A percentile compares a stretch with the other conserved stretches of the same genome.
Evolutionary conservation across 768 basidiomycete species (phyloP).

Genomic region (Auricularia heimuer): DNA sequence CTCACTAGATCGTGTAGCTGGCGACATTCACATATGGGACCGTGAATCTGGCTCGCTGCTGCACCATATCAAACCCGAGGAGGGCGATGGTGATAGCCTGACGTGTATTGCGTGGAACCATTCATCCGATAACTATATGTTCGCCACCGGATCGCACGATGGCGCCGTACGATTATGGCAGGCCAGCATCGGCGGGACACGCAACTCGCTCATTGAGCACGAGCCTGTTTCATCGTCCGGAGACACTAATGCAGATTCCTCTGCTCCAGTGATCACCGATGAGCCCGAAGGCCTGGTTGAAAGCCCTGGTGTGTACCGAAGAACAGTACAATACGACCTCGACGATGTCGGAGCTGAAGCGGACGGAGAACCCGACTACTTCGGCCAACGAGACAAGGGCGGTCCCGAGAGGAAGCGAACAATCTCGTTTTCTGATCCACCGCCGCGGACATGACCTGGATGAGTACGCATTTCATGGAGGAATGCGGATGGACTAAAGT

Average conservation of each 20-base stretch:
- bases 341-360: background rate
- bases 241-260: background rate
- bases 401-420: background rate
- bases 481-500: background rate
- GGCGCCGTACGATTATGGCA: slow-evolving; percentile 13
- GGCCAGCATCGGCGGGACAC: slow-evolving; percentile 3
- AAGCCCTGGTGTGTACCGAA: background rate
- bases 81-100: slow-evolving; percentile 10
- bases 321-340: background rate
- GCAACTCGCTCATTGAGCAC: slow-evolving; percentile 1
- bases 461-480: background rate
- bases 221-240: background rate
- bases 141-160: slow-evolving; percentile 12
- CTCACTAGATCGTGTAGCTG: slow-evolving; percentile 4
- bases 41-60: slow-evolving; percentile 12
- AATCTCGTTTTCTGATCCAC: background rate
- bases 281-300: background rate
- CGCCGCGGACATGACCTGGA: background rate
- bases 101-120: slow-evolving; percentile 15
- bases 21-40: slow-evolving; percentile 16
- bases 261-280: background rate
- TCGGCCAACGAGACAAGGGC: background rate
- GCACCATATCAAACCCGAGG: slow-evolving; percentile 12
- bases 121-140: slow-evolving; percentile 9
- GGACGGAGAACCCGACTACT: background rate